Percentiles rank a stretch among this genome's conserved stretches.
These are phyloP conservation scores for Blepharisma stoltei DNA, from an alignment of 73 alveolate genomes.

Conservation along the genomic window DNA sequence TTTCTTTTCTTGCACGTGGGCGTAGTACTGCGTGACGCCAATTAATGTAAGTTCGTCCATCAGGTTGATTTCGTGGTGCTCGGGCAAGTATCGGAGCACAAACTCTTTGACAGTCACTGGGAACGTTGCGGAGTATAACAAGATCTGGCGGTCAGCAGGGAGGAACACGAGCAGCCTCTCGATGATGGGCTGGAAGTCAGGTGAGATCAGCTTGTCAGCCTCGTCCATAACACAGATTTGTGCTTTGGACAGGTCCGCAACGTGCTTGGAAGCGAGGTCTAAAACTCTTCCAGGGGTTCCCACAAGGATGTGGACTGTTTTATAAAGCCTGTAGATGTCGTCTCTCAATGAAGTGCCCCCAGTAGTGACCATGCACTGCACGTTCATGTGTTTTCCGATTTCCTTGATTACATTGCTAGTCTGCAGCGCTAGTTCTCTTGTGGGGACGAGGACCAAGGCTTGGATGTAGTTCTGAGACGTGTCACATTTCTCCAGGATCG, in stretches of 20 bases:
- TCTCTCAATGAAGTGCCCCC: constrained; percentile 82
- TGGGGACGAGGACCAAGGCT: constrained; percentile 85
- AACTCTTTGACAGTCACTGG: neutral
- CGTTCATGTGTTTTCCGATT: constrained; percentile 84
- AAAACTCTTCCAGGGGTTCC: constrained; percentile 86
- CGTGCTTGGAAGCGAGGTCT: neutral
- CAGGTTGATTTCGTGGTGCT: constrained; percentile 83
- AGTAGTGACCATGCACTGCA: constrained; percentile 89
- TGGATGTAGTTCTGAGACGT: constrained; percentile 60
- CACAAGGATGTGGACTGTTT: constrained; percentile 84
- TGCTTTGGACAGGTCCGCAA: constrained; percentile 32
- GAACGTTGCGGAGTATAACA: constrained; percentile 18
- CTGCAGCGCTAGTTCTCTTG: constrained; percentile 96
- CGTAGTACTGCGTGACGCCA: constrained; percentile 96
- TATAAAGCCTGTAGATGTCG: constrained; percentile 56
- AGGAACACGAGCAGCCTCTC: neutral
- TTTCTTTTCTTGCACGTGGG: constrained; percentile 89
- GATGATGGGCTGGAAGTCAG: constrained; percentile 46
- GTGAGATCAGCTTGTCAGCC: constrained; percentile 44
- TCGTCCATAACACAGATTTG: constrained; percentile 45
- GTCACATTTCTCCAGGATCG: constrained; percentile 77
- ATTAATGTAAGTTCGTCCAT: constrained; percentile 95
- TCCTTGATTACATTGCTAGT: constrained; percentile 80
- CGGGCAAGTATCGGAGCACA: constrained; percentile 71
- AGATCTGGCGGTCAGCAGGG: neutral